Conservation (phyloP, 345 rosid species). For the Hevea brasiliensis region DNA sequence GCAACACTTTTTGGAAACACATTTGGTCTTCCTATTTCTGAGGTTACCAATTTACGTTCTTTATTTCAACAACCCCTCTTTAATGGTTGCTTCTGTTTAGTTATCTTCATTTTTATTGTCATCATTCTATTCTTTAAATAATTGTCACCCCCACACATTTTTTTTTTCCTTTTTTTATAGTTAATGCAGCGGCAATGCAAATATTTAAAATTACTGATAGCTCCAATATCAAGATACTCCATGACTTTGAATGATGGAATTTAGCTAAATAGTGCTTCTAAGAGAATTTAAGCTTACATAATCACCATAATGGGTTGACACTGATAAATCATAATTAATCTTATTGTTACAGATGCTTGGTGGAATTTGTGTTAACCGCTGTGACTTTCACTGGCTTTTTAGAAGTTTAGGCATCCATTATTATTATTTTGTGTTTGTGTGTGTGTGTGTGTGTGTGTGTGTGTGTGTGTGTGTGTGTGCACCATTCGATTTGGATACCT, state of each 20-base stretch:
- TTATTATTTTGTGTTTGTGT: neutral
- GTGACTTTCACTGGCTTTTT: slow-evolving; percentile 11
- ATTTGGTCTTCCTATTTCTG: slow-evolving; percentile 92
- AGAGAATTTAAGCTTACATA: neutral
- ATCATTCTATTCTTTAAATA: neutral
- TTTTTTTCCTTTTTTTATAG: no score
- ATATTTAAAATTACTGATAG: neutral
- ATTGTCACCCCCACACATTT: neutral
- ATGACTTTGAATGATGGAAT: neutral
- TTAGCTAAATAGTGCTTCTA: neutral
- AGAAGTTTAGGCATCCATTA: neutral
- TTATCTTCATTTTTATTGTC: neutral
- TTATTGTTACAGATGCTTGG: neutral
- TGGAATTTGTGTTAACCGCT: slow-evolving; percentile 1
- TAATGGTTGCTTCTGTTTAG: neutral
- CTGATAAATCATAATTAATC: slow-evolving; percentile 12
- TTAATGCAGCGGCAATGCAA: neutral
- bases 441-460: neutral
- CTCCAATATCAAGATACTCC: neutral
- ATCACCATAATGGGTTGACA: neutral
- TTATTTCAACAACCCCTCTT: neutral
- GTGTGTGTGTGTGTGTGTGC: neutral
- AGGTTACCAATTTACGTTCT: slow-evolving; percentile 57
- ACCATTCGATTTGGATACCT: slow-evolving; percentile 12
- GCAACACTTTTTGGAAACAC: slow-evolving; percentile 79